Percentiles rank a stretch among this genome's conserved stretches.
Conservation (phyloP, 2,329 filamentous ascomycete genomes). For the Cucurbitaria berberidis region DNA sequence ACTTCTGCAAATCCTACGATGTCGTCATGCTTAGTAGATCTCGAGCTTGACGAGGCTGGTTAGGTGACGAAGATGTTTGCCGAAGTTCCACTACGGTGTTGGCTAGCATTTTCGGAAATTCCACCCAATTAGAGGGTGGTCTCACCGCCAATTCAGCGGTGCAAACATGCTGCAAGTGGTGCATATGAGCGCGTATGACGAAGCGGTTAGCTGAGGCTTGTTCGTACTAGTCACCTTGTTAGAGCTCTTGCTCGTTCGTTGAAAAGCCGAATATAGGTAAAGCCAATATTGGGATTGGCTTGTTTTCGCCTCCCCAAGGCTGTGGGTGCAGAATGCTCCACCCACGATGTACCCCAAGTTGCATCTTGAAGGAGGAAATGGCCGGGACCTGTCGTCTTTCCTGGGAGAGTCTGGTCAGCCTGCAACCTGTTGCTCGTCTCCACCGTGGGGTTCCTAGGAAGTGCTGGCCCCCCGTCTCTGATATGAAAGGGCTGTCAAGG, state of each 20-base stretch:
- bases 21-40: constrained; percentile 17
- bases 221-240: constrained; percentile 12
- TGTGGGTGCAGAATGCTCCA: constrained; percentile 18
- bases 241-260: constrained; percentile 2
- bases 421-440: constrained; percentile 21
- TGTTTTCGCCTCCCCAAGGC: constrained; percentile 8
- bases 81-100: constrained; percentile 22
- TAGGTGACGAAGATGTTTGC: constrained; percentile 27
- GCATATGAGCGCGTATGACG: constrained; percentile 33
- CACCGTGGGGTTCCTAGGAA: constrained; percentile 26
- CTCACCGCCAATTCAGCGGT: constrained; percentile 46
- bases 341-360: constrained; percentile 13
- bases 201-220: constrained; percentile 16
- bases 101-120: constrained; percentile 29
- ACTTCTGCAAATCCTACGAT: constrained; percentile 1
- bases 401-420: constrained; percentile 23
- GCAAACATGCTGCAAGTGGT: constrained; percentile 36
- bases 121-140: constrained; percentile 37
- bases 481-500: constrained; percentile 14
- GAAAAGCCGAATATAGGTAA: constrained; percentile 4
- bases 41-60: constrained; percentile 25
- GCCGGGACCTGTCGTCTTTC: constrained; percentile 14
- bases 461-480: constrained; percentile 34
- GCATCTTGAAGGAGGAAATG: constrained; percentile 13
- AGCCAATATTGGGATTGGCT: constrained; percentile 4